A percentile compares a stretch with the other conserved stretches of the same genome.
Evolutionary conservation across 805 yeast genomes (phyloP).

Genomic region (Cyberlindnera americana): DNA sequence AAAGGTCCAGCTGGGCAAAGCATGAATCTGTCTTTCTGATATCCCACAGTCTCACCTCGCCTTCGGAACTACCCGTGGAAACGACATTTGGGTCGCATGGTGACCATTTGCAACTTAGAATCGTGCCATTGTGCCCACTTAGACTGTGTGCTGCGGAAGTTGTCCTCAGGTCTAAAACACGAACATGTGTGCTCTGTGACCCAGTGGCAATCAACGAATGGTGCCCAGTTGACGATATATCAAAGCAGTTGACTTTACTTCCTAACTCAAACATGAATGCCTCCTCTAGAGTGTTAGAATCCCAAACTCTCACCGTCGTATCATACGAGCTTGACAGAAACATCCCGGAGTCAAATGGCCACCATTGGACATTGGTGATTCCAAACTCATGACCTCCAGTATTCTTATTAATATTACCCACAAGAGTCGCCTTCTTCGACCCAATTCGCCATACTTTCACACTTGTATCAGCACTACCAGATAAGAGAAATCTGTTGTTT

Average conservation of each 20-base stretch:
- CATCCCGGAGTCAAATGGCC: slow-evolving; percentile 86
- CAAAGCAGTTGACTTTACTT: slow-evolving; percentile 63
- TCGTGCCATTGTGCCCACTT: slow-evolving; percentile 49
- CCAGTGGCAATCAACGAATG: slow-evolving; percentile 66
- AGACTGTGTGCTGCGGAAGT: slow-evolving; percentile 72
- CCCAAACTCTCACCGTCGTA: slow-evolving; percentile 75
- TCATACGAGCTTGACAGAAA: slow-evolving; percentile 82
- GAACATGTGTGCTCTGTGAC: slow-evolving; percentile 61
- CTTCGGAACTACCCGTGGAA: slow-evolving; percentile 80
- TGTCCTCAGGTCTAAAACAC: slow-evolving; percentile 71
- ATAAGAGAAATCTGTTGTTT: slow-evolving; percentile 46
- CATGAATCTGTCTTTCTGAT: slow-evolving; percentile 65
- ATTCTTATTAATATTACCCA: slow-evolving; percentile 24
- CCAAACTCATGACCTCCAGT: slow-evolving; percentile 63
- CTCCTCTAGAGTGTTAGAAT: slow-evolving; percentile 58
- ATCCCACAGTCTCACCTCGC: slow-evolving; percentile 84
- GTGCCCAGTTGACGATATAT: slow-evolving; percentile 44
- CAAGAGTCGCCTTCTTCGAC: slow-evolving; percentile 2
- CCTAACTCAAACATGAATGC: slow-evolving; percentile 65
- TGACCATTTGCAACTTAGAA: slow-evolving; percentile 69
- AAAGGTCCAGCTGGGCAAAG: slow-evolving; percentile 58
- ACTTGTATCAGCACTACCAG: slow-evolving; percentile 73
- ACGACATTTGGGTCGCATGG: slow-evolving; percentile 58
- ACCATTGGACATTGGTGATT: slow-evolving; percentile 74
- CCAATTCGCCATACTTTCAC: slow-evolving; percentile 63